Conservation (phyloP, 352 stramenopile genomes). For the Globisporangium yorkense region DNA sequence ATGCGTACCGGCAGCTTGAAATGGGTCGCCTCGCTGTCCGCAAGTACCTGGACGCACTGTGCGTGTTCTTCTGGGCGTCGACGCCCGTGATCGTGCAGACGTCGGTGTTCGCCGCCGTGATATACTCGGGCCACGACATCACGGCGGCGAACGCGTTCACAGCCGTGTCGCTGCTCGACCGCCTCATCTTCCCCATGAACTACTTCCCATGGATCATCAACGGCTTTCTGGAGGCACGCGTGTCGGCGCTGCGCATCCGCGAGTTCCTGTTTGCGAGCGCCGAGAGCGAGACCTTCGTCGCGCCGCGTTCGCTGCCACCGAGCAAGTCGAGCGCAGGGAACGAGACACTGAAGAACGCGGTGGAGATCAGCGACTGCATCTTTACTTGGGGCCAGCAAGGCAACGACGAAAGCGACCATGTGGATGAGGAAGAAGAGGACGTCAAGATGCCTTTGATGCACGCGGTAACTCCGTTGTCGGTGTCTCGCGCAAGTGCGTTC, state of each 20-base stretch:
- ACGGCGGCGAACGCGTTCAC: slow-evolving; percentile 81
- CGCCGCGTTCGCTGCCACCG: slow-evolving; percentile 3
- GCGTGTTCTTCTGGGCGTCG: slow-evolving; percentile 89
- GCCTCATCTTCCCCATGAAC: slow-evolving; percentile 89
- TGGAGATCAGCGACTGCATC: slow-evolving; percentile 21
- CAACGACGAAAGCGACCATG: not conserved
- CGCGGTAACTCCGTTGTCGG: not conserved
- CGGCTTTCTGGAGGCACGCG: slow-evolving; percentile 76
- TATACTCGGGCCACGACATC: slow-evolving; percentile 65
- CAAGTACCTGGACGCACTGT: slow-evolving; percentile 88
- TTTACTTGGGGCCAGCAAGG: slow-evolving; percentile 22
- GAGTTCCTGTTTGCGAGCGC: slow-evolving; percentile 52
- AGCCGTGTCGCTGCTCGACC: slow-evolving; percentile 80
- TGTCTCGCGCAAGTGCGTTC: slow-evolving; percentile 18
- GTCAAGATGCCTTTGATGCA: slow-evolving; percentile 9
- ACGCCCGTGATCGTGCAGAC: slow-evolving; percentile 86
- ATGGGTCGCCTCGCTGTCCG: slow-evolving; percentile 60
- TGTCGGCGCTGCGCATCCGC: slow-evolving; percentile 76
- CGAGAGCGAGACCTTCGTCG: slow-evolving; percentile 5
- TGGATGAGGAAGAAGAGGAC: slow-evolving; percentile 1
- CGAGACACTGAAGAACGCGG: slow-evolving; percentile 6
- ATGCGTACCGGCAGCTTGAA: slow-evolving; percentile 44
- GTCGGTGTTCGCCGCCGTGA: slow-evolving; percentile 70
- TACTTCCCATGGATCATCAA: slow-evolving; percentile 91
- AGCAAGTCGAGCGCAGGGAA: slow-evolving; percentile 6